phyloP scores from a whole-genome alignment of 495 filamentous ascomycete species.

The Hyaloscypha hepaticicola region DNA sequence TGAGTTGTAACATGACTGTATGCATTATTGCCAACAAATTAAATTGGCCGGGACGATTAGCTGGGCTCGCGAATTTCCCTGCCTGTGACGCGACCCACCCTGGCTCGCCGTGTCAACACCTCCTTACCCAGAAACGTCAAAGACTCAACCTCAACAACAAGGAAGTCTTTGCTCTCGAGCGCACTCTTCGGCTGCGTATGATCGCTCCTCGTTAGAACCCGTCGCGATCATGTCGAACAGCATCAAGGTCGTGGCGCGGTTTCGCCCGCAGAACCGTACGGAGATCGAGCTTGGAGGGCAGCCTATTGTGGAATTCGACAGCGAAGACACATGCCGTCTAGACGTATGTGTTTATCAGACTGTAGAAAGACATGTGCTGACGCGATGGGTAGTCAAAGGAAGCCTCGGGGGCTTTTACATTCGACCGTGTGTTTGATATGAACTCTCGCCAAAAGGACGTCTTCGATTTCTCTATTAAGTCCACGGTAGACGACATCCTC shows the following conservation, averaged over 20 bases:
- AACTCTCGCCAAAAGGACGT: constrained; percentile 81
- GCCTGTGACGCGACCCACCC: not conserved
- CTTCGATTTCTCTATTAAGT: constrained; percentile 94
- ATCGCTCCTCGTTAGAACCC: constrained; percentile 21
- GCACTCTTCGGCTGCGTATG: constrained; percentile 22
- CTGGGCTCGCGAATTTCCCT: not conserved
- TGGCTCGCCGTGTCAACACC: constrained; percentile 26
- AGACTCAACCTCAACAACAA: constrained; percentile 5
- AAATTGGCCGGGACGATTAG: no score
- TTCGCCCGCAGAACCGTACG: constrained; percentile 92
- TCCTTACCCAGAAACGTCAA: constrained; percentile 21
- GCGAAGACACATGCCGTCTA: constrained; percentile 84
- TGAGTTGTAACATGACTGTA: constrained; percentile 4
- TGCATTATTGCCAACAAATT: no score
- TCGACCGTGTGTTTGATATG: constrained; percentile 97
- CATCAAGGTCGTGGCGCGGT: constrained; percentile 89
- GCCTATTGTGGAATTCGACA: constrained; percentile 84
- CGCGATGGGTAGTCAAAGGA: constrained; percentile 67
- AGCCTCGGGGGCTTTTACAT: constrained; percentile 83
- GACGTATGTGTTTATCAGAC: constrained; percentile 58
- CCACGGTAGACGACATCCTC: constrained; percentile 95
- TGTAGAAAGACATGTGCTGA: constrained; percentile 21
- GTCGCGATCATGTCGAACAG: constrained; percentile 44
- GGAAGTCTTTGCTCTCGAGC: constrained; percentile 1
- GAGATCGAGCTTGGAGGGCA: constrained; percentile 88